Evolutionary conservation across 164 flowering plant genomes (phyloP).

Genomic region (Annona squamosa): DNA sequence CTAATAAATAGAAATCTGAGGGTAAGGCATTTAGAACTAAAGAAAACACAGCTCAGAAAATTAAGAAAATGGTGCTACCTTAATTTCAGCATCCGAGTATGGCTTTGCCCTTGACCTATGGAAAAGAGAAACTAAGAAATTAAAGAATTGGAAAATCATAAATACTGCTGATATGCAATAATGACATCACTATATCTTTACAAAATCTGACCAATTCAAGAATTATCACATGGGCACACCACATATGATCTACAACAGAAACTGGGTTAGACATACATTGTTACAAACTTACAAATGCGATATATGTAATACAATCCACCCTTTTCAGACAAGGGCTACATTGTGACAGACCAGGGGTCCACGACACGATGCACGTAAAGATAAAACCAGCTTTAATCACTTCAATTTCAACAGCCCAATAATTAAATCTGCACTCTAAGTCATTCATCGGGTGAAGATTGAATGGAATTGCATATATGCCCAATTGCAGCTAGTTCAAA

Average conservation of each 20-base stretch:
- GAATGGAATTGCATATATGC: too few species aligned
- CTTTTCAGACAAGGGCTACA: not conserved
- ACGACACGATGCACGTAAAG: too few species aligned
- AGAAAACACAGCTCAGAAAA: not conserved
- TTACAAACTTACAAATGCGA: not conserved
- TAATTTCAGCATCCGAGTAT: slow-evolving; percentile 88
- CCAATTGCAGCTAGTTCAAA: too few species aligned
- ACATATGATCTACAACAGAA: not conserved
- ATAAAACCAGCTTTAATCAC: not conserved
- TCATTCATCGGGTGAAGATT: not conserved
- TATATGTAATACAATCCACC: not conserved
- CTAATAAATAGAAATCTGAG: not conserved
- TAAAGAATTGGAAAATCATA: too few species aligned
- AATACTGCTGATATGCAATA: not conserved
- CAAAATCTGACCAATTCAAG: not conserved
- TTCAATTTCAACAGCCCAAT: not conserved
- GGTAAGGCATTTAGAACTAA: too few species aligned
- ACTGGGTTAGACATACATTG: not conserved
- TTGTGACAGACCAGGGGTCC: not conserved
- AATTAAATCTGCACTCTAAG: not conserved
- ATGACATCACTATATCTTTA: not conserved
- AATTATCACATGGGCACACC: not conserved
- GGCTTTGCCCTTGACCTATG: slow-evolving; percentile 58
- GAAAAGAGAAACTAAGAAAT: slow-evolving; percentile 2
- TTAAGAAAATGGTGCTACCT: slow-evolving; percentile 38